Evolutionary conservation across 2,329 filamentous ascomycete species (phyloP).

Genomic region (Zalaria sp.): DNA sequence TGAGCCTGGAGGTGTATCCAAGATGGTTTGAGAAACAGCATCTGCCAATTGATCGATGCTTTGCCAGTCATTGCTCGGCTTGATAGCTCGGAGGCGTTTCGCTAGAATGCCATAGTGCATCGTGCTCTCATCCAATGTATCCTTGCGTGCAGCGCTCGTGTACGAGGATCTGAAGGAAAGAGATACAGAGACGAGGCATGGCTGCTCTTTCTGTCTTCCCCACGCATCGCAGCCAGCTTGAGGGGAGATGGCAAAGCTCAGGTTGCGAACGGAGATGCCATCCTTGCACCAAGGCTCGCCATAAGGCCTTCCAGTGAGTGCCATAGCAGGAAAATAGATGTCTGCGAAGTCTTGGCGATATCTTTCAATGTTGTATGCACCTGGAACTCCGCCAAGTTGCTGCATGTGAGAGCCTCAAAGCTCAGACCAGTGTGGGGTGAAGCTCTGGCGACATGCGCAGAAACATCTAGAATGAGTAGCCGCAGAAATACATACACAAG

Average conservation of each 20-base stretch:
- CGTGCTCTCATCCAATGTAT: slow-evolving; percentile 53
- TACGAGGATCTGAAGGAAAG: slow-evolving; percentile 44
- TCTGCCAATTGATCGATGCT: slow-evolving; percentile 2
- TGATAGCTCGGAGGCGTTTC: slow-evolving; percentile 38
- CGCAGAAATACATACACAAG: too few species aligned
- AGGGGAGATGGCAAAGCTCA: slow-evolving; percentile 37
- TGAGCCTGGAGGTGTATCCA: slow-evolving; percentile 2
- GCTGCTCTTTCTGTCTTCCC: slow-evolving; percentile 50
- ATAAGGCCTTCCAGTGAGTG: neutral
- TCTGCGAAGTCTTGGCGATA: too few species aligned
- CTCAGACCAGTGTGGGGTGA: too few species aligned
- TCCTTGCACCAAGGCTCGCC: slow-evolving; percentile 6
- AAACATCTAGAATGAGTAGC: too few species aligned
- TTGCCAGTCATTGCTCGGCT: slow-evolving; percentile 2
- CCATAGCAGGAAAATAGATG: neutral
- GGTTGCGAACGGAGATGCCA: slow-evolving; percentile 45
- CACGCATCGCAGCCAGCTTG: slow-evolving; percentile 51
- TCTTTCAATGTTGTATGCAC: too few species aligned
- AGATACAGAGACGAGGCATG: slow-evolving; percentile 45
- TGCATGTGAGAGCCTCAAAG: too few species aligned
- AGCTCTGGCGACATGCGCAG: too few species aligned
- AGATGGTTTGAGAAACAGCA: slow-evolving; percentile 3
- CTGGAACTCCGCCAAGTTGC: too few species aligned
- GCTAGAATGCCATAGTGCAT: slow-evolving; percentile 61
- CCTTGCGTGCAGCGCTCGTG: slow-evolving; percentile 40